Evolutionary conservation across 1,284 basidiomycete genomes (phyloP), one percentile per base, ranked within the genome.

Genomic region (Hemileia vastatrix): DNA sequence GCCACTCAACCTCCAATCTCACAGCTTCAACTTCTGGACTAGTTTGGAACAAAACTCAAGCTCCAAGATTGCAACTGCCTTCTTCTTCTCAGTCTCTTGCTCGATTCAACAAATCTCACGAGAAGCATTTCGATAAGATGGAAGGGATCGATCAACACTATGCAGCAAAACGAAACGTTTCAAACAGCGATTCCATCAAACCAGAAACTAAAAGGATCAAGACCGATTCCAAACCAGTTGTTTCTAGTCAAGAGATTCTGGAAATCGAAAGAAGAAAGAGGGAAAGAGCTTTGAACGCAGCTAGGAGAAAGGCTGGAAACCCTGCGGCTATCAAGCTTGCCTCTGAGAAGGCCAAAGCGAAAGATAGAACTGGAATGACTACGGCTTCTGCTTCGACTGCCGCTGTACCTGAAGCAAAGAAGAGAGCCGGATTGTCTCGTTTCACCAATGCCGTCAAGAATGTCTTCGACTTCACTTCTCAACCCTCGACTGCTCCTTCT

Each of bases 21-120:
- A 66, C 67, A 4, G 54, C 54, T 24, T 13, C 13, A n/a, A 31
- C 9, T 21, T 31, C 11, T 36, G 27, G 53, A 15, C 8, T 48
- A 18, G 8, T 18, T 56, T 48, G 36, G 48, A n/a, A 23, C 27
- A 52, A 40, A 24, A 32, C 24, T 23, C 51, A 21, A 36, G 33
- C 51, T n/a, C 48, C 48, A 23, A 47, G 32, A 23, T 31, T 21
- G 18, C 51, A 18, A 33, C 23, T 27, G 15, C 19, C 32, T n/a
- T 23, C 5, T n/a, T 23, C 24, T 18, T 18, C 23, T 19, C 24
- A 5, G 18, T n/a, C 45, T 40, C 53, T 47, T 4, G 27, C 27
- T 27, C 65, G 67, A 15, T 71, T 70, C 45, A 66, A 68, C 54
- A 64, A 63, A 31, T 61, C 65, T 9, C n/a, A n/a, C n/a, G n/a